Conservation (phyloP, 129 eudicot genomes). For the Gnaphalium uliginosum region DNA sequence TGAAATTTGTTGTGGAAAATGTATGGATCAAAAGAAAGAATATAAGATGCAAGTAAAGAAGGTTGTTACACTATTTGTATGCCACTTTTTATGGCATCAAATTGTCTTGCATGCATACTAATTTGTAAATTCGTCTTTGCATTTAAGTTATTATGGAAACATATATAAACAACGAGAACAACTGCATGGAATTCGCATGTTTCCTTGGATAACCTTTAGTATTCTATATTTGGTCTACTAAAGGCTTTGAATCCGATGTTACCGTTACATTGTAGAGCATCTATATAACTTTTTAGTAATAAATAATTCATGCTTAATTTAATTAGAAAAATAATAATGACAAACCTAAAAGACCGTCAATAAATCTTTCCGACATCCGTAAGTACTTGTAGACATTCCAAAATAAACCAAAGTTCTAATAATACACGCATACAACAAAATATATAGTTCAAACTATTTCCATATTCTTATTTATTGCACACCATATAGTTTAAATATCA, state of each 20-base stretch:
- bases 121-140: neutral
- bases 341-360: too few relatives aligned
- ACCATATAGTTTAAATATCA: conserved; percentile 29
- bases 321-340: too few relatives aligned
- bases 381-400: too few relatives aligned
- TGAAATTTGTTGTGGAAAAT: conserved; percentile 8
- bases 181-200: neutral
- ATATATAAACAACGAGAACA: neutral
- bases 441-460: conserved; percentile 17
- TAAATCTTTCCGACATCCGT: too few relatives aligned
- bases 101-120: conserved; percentile 6
- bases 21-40: conserved; percentile 23
- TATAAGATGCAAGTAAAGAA: neutral
- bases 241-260: conserved; percentile 2
- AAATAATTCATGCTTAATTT: too few relatives aligned
- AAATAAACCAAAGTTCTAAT: neutral
- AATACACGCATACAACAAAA: conserved; percentile 7
- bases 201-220: neutral
- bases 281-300: too few relatives aligned
- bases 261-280: neutral
- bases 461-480: conserved; percentile 16
- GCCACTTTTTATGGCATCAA: conserved; percentile 23
- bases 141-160: neutral
- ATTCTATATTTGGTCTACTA: neutral
- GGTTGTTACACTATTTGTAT: conserved; percentile 21